Conservation (phyloP, 106 monocot species). For the Xerophyta viscosa region DNA sequence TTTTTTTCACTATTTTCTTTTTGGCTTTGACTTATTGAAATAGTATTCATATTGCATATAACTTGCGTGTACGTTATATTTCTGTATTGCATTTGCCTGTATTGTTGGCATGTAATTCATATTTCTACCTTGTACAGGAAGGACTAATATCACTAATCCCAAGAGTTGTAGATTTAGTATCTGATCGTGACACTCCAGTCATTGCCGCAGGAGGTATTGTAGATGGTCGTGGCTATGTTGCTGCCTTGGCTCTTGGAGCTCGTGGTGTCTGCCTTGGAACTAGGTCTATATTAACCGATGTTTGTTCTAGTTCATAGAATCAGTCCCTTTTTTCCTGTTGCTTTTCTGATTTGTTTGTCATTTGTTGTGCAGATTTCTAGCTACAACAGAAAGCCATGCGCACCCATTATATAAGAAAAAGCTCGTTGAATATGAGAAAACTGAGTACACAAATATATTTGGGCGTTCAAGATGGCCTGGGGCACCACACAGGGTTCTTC, state of each 20-base stretch:
- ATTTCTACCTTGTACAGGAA: constrained; percentile 25
- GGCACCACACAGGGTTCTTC: constrained; percentile 64
- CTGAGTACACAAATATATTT: constrained; percentile 55
- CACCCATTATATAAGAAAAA: constrained; percentile 64
- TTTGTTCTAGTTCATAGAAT: too few species aligned
- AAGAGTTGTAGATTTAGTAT: constrained; percentile 62
- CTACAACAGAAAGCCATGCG: constrained; percentile 61
- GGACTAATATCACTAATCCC: constrained; percentile 54
- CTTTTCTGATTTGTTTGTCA: background rate
- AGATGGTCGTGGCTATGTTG: constrained; percentile 71
- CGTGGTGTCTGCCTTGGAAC: constrained; percentile 72
- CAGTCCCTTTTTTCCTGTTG: too few species aligned
- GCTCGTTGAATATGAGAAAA: constrained; percentile 44
- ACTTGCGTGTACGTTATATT: too few species aligned
- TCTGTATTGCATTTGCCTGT: too few species aligned
- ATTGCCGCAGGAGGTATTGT: constrained; percentile 74
- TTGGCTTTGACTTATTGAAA: too few species aligned
- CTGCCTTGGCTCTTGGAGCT: constrained; percentile 69
- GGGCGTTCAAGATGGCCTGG: constrained; percentile 78
- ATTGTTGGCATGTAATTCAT: background rate
- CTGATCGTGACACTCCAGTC: constrained; percentile 37
- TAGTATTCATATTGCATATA: too few species aligned
- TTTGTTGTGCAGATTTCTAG: constrained; percentile 48
- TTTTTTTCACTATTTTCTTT: too few species aligned
- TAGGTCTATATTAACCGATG: constrained; percentile 31